Base-by-base conservation (phyloP, 1,284 basidiomycete species). In the Rhodofomes roseus region DNA sequence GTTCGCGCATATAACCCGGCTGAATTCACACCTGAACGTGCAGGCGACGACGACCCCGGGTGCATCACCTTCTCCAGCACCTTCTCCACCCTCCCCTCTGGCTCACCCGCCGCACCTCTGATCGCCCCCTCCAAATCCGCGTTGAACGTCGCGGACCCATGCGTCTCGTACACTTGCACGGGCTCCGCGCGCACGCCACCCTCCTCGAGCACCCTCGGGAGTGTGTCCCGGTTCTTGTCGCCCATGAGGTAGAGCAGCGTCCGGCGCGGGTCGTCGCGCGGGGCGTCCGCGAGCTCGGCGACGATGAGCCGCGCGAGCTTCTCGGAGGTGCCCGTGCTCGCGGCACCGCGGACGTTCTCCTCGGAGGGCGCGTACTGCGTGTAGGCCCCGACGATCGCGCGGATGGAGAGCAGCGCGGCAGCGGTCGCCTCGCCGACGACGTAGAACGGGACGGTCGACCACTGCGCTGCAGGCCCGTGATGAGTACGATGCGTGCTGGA, bases 171-270 rank as follows among this genome's bases (percentile, higher is more conserved):
- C 11, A 90, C 89, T 66, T 87, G 80, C 18, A 90, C 65, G 18
- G 76, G 63, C 16, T 78, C 71, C 27, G 88, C 70, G 37, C 66
- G 67, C 1, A 90, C 69, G 1, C 77, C 77, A 0, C 74, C 79
- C 0, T 74, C 74, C 0, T 65, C 59, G 39, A 94, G 74, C 9
- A 86, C 78, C 4, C 62, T 74, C 0, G 83, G 76, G 2, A 93
- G 71, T 0, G 83, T 87, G 63, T 92, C 89, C 18, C 83, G 79
- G 61, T 90, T 93, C 77, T 92, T 93, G 77, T 93, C 92, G 18
- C 91, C 91, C 5, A 83, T 89, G 8, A 94, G 78, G 69, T 90
- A 92, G 12, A 94, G 70, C 55, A 93, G 65, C 40, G 66, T 76
- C 43, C 61, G 66, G 1, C 58, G 44, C 22, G 36, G 48, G 53